phyloP scores from a whole-genome alignment of 1,284 basidiomycete genomes.

The Heterobasidion annosum region DNA sequence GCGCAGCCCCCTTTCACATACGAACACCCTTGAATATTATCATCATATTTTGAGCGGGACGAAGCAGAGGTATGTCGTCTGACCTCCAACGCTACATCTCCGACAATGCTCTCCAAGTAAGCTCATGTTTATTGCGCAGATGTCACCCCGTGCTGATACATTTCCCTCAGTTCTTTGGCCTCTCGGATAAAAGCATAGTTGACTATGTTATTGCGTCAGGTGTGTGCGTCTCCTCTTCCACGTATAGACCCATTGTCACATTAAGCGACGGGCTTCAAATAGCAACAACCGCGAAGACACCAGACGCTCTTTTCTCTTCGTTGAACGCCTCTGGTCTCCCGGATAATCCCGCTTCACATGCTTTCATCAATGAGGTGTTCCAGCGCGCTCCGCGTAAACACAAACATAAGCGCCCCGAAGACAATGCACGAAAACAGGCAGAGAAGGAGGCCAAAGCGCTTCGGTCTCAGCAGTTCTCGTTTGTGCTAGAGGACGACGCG shows the following conservation, averaged over 20 bases:
- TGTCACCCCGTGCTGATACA: background rate
- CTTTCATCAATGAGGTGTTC: slow-evolving; percentile 76
- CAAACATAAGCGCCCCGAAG: slow-evolving; percentile 56
- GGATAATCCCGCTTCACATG: slow-evolving; percentile 68
- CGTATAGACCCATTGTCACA: slow-evolving; percentile 15
- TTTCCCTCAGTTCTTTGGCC: slow-evolving; percentile 59
- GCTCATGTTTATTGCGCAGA: slow-evolving; percentile 16
- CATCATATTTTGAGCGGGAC: too few relatives aligned
- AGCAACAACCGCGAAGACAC: slow-evolving; percentile 79
- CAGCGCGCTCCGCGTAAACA: slow-evolving; percentile 63
- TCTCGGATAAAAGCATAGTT: slow-evolving; percentile 75
- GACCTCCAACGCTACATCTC: slow-evolving; percentile 74
- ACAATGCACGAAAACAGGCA: slow-evolving; percentile 46
- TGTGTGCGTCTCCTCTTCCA: slow-evolving; percentile 22
- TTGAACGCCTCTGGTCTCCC: slow-evolving; percentile 77
- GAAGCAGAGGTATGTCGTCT: slow-evolving; percentile 31
- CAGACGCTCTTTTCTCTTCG: slow-evolving; percentile 68
- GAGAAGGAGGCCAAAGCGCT: slow-evolving; percentile 67
- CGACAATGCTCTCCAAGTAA: slow-evolving; percentile 76
- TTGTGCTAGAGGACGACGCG: slow-evolving; percentile 71
- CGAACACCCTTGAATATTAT: too few relatives aligned
- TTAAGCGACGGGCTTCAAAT: background rate
- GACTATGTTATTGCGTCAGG: slow-evolving; percentile 84
- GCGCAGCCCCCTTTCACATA: too few relatives aligned
- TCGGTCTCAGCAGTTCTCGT: slow-evolving; percentile 68